Conservation (phyloP, 1,284 basidiomycete species). For the Trichosporon sp. region DNA sequence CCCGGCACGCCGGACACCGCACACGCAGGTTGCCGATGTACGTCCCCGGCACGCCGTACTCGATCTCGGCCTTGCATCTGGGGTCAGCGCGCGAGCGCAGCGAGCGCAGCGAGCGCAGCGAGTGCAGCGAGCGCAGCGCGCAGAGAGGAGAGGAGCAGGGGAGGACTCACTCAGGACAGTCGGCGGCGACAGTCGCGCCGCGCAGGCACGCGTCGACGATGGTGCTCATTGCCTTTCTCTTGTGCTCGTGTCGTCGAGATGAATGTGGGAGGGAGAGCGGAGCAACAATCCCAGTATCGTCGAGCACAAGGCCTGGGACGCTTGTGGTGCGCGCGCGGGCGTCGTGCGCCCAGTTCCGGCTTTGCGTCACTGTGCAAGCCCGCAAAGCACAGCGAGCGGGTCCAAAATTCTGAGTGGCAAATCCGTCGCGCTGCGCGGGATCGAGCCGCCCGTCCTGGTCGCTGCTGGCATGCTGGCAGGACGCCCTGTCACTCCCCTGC, state of each 20-base stretch:
- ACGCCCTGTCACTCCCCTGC: background rate
- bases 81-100: background rate
- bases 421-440: background rate
- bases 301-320: background rate
- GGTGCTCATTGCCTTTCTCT: constrained; percentile 38
- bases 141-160: background rate
- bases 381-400: background rate
- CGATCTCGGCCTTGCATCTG: constrained; percentile 60
- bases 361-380: background rate
- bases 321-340: background rate
- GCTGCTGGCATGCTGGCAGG: too few species aligned
- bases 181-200: constrained; percentile 41
- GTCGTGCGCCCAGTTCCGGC: background rate
- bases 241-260: too few species aligned
- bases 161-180: constrained; percentile 43
- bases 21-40: constrained; percentile 62
- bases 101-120: too few species aligned
- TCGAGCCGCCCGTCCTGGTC: too few species aligned
- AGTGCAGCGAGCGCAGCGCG: too few species aligned
- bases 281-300: background rate
- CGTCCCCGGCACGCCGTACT: constrained; percentile 69
- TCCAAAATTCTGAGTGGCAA: background rate
- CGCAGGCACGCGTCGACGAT: constrained; percentile 47
- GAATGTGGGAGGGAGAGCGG: too few species aligned
- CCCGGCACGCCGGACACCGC: constrained; percentile 60